Base-by-base conservation (phyloP, 2,329 filamentous ascomycete genomes). In the Lomentospora prolificans region DNA sequence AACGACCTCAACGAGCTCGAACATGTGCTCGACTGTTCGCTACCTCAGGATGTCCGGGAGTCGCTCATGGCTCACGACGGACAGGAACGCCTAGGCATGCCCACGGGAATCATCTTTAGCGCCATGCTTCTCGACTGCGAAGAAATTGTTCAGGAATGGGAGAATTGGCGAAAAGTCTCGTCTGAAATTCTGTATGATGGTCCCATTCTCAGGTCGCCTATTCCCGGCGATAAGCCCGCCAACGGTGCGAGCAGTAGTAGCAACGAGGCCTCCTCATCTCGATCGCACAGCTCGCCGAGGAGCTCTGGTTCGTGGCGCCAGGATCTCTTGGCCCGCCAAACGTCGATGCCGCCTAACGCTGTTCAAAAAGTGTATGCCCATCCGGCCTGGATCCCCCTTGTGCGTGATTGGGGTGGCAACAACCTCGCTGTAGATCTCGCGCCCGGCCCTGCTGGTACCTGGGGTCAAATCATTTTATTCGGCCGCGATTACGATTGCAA, bases 401-500 rank as follows among this genome's bases (percentile, higher is more conserved):
- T 91, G 57, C 88, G 94, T 63, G 94, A 99, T 70, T 99, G 94
- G 94, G 94, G 94, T 69, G 94, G 94, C 70, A 99, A 99, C 80
- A 95, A 96, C 75, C 78, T 99, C 65, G 92, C 91, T 17, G 82
- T 96, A 50, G 94, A 99, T 70, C 77, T 99, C 57, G 89, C 91
- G 5, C 94, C 94, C 22, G 94, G 94, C 2, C 89, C 92, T 8
- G 81, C 82, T 50, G 94, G 94, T 39, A 87, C 85, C 68, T 99
- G 94, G 92, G 94, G 94, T 55, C 94, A 99, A 69, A 84, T 99
- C 61, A 96, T 99, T 64, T 80, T 99, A 59, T 96, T 95, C 69
- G 94, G 94, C 53, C 89, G 94, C 58, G 94, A 99, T 73, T 99
- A 96, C 71, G 94, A 99, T 68, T 96, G 89, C 71, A 99, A 99